A percentile compares a stretch with the other conserved stretches of the same genome.
Evolutionary conservation across 2,329 filamentous ascomycete genomes (phyloP).

Genomic region (Pseudopyrenochaeta lycopersici): DNA sequence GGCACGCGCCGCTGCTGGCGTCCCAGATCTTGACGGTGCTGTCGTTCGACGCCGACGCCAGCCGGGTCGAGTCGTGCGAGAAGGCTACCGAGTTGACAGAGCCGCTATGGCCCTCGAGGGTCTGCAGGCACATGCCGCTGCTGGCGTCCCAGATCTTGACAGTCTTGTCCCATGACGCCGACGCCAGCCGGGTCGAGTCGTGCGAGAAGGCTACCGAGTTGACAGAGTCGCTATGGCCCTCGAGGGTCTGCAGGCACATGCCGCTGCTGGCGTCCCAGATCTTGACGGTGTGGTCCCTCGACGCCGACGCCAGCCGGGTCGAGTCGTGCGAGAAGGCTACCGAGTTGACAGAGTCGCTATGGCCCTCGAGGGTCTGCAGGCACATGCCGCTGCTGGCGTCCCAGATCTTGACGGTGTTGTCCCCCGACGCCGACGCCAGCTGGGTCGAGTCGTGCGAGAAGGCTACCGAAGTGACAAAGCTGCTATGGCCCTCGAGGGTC

Average conservation of each 20-base stretch:
- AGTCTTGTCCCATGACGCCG: too few species aligned
- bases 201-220: constrained; percentile 21
- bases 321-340: constrained; percentile 32
- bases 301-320: constrained; percentile 22
- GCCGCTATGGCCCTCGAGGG: constrained; percentile 23
- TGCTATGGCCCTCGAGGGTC: too few species aligned
- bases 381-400: too few species aligned
- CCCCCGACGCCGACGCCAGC: too few species aligned
- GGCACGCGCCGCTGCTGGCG: constrained; percentile 3
- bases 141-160: too few species aligned
- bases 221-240: constrained; percentile 7
- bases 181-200: too few species aligned
- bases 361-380: constrained; percentile 21
- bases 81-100: constrained; percentile 27
- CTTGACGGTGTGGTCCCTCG: neutral
- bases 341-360: constrained; percentile 15
- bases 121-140: constrained; percentile 13
- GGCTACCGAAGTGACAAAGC: too few species aligned
- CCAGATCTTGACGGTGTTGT: too few species aligned
- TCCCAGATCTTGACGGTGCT: constrained; percentile 2
- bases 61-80: constrained; percentile 21
- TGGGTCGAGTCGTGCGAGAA: too few species aligned
- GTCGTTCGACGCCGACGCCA: constrained; percentile 19
- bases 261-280: neutral
- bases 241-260: constrained; percentile 14